Percentiles rank a stretch among this genome's conserved stretches.
Conservation (phyloP, 2,329 filamentous ascomycete species). For the Ceratocystis harringtonii region DNA sequence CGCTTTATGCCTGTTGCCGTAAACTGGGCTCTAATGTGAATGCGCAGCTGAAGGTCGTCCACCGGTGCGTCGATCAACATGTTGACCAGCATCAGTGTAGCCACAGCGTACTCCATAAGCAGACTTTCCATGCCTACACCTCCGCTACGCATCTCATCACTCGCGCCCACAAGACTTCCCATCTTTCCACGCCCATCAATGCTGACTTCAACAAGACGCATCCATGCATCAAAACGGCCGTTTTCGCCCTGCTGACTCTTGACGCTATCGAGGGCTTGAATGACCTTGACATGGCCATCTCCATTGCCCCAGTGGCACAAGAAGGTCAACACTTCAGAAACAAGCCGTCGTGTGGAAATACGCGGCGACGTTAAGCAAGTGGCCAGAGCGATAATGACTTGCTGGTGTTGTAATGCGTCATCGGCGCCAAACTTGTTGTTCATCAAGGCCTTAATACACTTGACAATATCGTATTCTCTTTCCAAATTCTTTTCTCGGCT, state of each 20-base stretch:
- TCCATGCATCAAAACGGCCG: slow-evolving; percentile 94
- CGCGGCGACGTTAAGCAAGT: slow-evolving; percentile 78
- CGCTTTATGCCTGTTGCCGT: slow-evolving; percentile 91
- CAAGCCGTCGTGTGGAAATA: slow-evolving; percentile 80
- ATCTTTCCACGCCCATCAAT: slow-evolving; percentile 96
- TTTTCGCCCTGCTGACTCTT: slow-evolving; percentile 81
- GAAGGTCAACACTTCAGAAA: slow-evolving; percentile 93
- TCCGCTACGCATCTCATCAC: slow-evolving; percentile 86
- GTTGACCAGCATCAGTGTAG: slow-evolving; percentile 88
- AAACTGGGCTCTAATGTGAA: slow-evolving; percentile 91
- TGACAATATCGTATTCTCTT: slow-evolving; percentile 91
- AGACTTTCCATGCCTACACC: slow-evolving; percentile 98
- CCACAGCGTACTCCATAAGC: slow-evolving; percentile 96
- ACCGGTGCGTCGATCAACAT: slow-evolving; percentile 89
- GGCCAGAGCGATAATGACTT: slow-evolving; percentile 75
- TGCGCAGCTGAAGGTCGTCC: slow-evolving; percentile 73
- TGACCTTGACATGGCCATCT: slow-evolving; percentile 79
- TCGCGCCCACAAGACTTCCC: slow-evolving; percentile 92
- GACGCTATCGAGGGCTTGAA: slow-evolving; percentile 83
- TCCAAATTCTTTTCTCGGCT: slow-evolving; percentile 66
- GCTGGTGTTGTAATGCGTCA: slow-evolving; percentile 78
- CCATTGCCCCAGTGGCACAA: slow-evolving; percentile 86
- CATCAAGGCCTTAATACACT: slow-evolving; percentile 93
- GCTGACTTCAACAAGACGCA: slow-evolving; percentile 94
- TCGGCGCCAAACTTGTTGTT: slow-evolving; percentile 99